Conservation (phyloP, 805 yeast species). For the Tetrapisispora namnaoensis region DNA sequence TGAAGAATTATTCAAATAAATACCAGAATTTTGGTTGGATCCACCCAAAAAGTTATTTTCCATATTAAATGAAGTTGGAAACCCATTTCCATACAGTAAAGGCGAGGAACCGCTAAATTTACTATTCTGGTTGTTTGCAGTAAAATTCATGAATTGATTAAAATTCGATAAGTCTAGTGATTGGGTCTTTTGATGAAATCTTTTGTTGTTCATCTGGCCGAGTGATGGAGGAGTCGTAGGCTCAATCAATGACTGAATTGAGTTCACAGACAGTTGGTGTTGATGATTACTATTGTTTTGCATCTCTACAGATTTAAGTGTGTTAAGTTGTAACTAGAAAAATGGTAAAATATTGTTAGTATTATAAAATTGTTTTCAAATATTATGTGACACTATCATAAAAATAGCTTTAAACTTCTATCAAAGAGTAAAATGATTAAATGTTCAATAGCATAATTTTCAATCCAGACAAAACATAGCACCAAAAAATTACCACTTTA, state of each 20-base stretch:
- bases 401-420: not conserved
- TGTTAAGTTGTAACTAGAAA: not conserved
- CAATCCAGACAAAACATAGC: no score
- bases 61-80: not conserved
- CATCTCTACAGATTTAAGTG: not conserved
- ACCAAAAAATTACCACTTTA: no score
- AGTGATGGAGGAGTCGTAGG: conserved; percentile 6
- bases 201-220: conserved; percentile 7
- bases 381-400: not conserved
- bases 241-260: conserved; percentile 6
- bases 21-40: not conserved
- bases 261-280: conserved; percentile 17
- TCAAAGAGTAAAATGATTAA: no score
- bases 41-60: not conserved
- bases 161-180: conserved; percentile 22
- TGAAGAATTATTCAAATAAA: not conserved
- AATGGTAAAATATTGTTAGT: not conserved
- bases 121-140: not conserved
- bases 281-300: conserved; percentile 12
- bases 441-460: no score
- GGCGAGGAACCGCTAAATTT: not conserved
- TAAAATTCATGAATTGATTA: conserved; percentile 18
- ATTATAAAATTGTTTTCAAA: not conserved
- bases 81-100: not conserved
- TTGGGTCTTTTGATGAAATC: conserved; percentile 18